Conservation (phyloP, 306 rosid genomes). For the Castanea sativa region DNA sequence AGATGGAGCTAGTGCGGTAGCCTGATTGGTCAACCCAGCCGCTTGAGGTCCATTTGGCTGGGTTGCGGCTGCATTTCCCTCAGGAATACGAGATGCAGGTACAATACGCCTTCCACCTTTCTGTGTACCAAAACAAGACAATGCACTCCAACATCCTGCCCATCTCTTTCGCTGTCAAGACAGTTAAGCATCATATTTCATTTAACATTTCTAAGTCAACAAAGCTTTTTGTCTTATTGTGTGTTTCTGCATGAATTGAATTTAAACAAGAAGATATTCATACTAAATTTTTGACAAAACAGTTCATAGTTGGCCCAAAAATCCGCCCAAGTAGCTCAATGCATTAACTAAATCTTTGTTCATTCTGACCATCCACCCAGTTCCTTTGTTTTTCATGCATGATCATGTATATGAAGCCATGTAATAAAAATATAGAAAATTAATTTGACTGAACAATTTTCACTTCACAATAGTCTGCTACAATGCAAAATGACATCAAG, state of each 20-base stretch:
- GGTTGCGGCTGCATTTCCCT: conserved; percentile 58
- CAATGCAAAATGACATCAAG: not conserved
- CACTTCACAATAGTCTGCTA: too few relatives aligned
- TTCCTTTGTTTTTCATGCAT: not conserved
- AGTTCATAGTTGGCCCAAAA: not conserved
- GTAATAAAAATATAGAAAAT: not conserved
- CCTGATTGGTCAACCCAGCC: conserved; percentile 69
- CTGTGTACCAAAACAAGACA: conserved; percentile 82
- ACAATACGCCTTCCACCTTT: conserved; percentile 97
- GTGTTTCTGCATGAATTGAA: not conserved
- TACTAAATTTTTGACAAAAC: not conserved
- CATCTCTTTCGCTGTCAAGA: conserved; percentile 89
- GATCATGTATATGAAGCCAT: not conserved
- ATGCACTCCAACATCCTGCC: conserved; percentile 95
- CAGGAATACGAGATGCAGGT: conserved; percentile 83
- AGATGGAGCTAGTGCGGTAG: conserved; percentile 74
- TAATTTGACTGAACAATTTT: not conserved
- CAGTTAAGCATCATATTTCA: conserved; percentile 13
- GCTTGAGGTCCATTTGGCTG: conserved; percentile 85
- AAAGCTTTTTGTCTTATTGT: not conserved
- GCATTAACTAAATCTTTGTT: not conserved
- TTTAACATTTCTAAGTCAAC: not conserved
- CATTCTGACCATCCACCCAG: not conserved
- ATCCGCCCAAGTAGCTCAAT: not conserved
- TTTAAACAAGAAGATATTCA: not conserved